These are phyloP conservation scores for Streptanthus diversifolius DNA, from an alignment of 345 rosid species.

Conservation along the genomic window DNA sequence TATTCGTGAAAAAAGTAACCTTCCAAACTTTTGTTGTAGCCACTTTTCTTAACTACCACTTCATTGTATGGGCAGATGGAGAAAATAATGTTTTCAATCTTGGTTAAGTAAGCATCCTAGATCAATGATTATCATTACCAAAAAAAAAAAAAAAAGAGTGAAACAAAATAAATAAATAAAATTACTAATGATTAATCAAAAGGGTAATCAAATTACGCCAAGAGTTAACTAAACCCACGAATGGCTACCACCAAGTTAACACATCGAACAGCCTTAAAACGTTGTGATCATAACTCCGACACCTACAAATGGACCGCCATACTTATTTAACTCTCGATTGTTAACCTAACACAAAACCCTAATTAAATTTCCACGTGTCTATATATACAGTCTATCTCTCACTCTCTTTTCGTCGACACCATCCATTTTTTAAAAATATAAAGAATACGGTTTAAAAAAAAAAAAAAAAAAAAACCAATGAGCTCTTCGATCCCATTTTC, in stretches of 20 bases:
- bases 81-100: neutral
- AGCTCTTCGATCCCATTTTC: constrained; percentile 7
- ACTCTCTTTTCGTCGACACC: neutral
- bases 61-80: neutral
- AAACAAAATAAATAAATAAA: neutral
- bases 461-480: constrained; percentile 2
- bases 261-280: neutral
- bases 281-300: constrained; percentile 25
- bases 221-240: constrained; percentile 9
- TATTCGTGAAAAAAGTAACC: neutral
- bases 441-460: neutral
- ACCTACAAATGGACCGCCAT: constrained; percentile 26
- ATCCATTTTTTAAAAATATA: neutral
- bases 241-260: neutral
- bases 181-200: neutral
- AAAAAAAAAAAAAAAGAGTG: neutral
- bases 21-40: neutral
- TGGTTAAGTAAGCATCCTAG: neutral
- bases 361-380: constrained; percentile 8
- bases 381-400: constrained; percentile 13
- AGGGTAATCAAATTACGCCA: neutral
- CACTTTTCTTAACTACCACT: neutral
- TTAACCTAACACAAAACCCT: neutral
- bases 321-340: neutral
- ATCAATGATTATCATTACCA: constrained; percentile 1